Conservation (phyloP, 2,329 filamentous ascomycete species). For the Colletotrichum noveboracense region DNA sequence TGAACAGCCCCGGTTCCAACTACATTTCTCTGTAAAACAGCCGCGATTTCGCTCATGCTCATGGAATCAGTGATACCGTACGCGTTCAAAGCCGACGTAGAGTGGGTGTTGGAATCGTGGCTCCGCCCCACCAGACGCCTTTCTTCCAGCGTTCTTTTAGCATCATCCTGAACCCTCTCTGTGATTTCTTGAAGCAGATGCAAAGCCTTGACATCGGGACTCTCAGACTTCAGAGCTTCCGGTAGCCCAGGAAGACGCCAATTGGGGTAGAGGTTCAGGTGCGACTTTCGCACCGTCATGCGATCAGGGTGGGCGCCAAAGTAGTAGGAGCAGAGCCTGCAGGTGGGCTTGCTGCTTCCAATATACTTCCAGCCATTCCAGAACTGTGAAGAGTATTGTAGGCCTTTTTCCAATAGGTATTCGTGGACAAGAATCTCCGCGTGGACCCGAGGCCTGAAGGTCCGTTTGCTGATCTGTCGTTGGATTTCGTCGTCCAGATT, state of each 20-base stretch:
- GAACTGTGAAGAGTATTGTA: conserved; percentile 16
- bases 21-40: too few relatives aligned
- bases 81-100: neutral
- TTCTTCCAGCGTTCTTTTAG: conserved; percentile 30
- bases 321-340: conserved; percentile 42
- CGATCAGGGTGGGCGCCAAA: conserved; percentile 30
- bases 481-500: conserved; percentile 28
- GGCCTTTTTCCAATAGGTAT: neutral
- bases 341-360: conserved; percentile 46
- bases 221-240: neutral
- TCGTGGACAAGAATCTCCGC: conserved; percentile 37
- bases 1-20: too few relatives aligned
- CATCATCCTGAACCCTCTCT: conserved; percentile 29
- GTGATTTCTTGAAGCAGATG: conserved; percentile 31
- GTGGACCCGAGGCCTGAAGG: conserved; percentile 37
- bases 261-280: conserved; percentile 42
- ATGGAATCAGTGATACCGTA: too few relatives aligned
- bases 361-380: conserved; percentile 39
- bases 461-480: neutral
- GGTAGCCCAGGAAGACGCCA: conserved; percentile 30
- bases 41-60: too few relatives aligned
- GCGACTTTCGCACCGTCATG: conserved; percentile 30
- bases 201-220: conserved; percentile 5
- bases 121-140: conserved; percentile 29
- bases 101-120: conserved; percentile 36